Evolutionary conservation across 371 early-diverging fungal species (phyloP).

Genomic region (Mucor indicus): DNA sequence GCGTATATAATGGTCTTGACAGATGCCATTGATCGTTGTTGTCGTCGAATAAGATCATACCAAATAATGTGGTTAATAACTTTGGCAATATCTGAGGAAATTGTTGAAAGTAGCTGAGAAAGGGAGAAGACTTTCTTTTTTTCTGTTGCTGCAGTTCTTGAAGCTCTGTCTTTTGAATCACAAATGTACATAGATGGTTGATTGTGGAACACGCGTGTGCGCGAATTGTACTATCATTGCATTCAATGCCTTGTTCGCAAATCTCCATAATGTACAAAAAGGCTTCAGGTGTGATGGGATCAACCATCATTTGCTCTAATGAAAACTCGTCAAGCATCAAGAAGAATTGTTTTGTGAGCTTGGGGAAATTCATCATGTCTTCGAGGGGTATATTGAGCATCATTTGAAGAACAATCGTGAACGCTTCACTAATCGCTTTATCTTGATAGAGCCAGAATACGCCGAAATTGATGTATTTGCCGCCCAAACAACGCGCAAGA

Average conservation of each 20-base stretch:
- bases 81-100: constrained; percentile 54
- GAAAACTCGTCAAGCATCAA: constrained; percentile 58
- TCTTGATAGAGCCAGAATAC: constrained; percentile 85
- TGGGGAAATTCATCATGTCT: constrained; percentile 69
- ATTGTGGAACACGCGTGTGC: constrained; percentile 67
- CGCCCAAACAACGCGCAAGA: constrained; percentile 64
- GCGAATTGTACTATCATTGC: constrained; percentile 47
- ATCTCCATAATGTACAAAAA: constrained; percentile 54
- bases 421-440: constrained; percentile 67
- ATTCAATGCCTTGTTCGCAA: constrained; percentile 49
- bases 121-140: constrained; percentile 24
- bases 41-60: constrained; percentile 75
- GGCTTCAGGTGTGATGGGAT: constrained; percentile 50
- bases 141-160: constrained; percentile 20
- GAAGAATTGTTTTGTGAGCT: constrained; percentile 56
- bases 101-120: constrained; percentile 46
- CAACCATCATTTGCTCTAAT: constrained; percentile 55
- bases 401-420: constrained; percentile 62
- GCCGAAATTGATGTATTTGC: constrained; percentile 85
- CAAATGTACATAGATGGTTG: constrained; percentile 67
- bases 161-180: constrained; percentile 54
- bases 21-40: constrained; percentile 78
- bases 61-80: constrained; percentile 61
- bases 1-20: constrained; percentile 74
- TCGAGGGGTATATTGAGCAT: constrained; percentile 64